These are phyloP conservation scores for Neurospora hispaniola DNA, from an alignment of 495 filamentous ascomycete species.

Conservation along the genomic window DNA sequence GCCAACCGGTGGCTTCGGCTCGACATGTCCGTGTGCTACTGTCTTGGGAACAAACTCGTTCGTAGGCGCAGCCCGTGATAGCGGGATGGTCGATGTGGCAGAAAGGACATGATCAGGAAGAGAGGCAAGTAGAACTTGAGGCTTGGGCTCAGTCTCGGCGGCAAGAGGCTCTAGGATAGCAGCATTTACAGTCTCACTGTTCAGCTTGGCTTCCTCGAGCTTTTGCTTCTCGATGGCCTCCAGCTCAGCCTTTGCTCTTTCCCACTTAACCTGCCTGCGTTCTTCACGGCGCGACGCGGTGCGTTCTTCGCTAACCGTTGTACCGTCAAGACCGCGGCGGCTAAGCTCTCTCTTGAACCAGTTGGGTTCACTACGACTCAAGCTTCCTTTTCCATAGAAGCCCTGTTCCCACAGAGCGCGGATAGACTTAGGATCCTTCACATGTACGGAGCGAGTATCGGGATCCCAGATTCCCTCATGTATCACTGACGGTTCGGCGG, in stretches of 20 bases:
- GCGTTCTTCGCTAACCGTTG: slow-evolving; percentile 57
- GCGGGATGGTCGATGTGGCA: background rate
- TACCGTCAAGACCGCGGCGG: slow-evolving; percentile 47
- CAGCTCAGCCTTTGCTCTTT: slow-evolving; percentile 74
- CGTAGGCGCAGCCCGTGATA: background rate
- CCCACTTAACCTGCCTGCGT: slow-evolving; percentile 73
- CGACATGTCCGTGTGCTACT: background rate
- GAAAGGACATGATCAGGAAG: background rate
- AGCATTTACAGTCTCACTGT: slow-evolving; percentile 4
- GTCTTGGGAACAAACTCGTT: background rate
- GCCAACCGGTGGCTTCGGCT: slow-evolving; percentile 14
- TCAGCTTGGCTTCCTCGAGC: slow-evolving; percentile 44
- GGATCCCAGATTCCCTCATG: slow-evolving; percentile 68
- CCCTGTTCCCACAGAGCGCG: slow-evolving; percentile 86
- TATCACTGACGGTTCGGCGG: slow-evolving; percentile 52
- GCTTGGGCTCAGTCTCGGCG: background rate
- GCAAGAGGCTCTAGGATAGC: background rate
- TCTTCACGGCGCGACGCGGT: slow-evolving; percentile 71
- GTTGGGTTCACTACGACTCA: slow-evolving; percentile 87
- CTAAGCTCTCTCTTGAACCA: slow-evolving; percentile 81
- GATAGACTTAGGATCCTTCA: slow-evolving; percentile 64
- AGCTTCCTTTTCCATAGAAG: slow-evolving; percentile 87
- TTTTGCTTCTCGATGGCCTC: slow-evolving; percentile 66
- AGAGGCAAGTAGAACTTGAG: background rate
- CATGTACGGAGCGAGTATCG: slow-evolving; percentile 72